Evolutionary conservation across 2,329 filamentous ascomycete species (phyloP), one percentile per base, ranked within the genome.

Genomic region (Triangularia setosa): DNA sequence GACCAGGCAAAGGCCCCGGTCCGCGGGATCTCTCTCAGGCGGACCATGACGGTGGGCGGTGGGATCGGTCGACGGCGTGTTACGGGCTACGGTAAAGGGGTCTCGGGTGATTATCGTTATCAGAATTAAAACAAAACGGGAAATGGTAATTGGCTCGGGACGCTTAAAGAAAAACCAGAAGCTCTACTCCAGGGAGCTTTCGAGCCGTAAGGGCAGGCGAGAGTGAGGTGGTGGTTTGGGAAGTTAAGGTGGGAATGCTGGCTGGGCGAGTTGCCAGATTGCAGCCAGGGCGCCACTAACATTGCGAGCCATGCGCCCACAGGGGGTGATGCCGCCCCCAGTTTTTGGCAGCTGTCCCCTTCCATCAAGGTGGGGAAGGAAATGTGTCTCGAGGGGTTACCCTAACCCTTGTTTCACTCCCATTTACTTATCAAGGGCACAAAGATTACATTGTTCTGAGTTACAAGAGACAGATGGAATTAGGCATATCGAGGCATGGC

Each of bases 1-100:
- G 92, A 97, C 94, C 95, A 99, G 75, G 95, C 92, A 78, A 99
- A 99, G 73, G 94, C 91, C 78, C 94, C 95, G 74, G 95, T 99
- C 80, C 95, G 88, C 77, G 93, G 91, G 75, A 99, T 96, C 83
- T 98, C 93, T 84, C 94, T 88, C 79, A 98, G 84, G 81, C 93
- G 91, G 79, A 97, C 94, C 95, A 99, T 99, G 78, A 59, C 65
- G 69, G 58, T 62, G 61, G 35, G 58, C 52, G 27, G 52, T 44
- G 28, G 18, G 54, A 35, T 61, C 55, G 52, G 61, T 56, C 56
- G 58, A 58, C 57, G 55, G 59, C 18, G 44, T 27, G 58, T 54
- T 64, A 44, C 18, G 35, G n/a, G 52, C 40, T 21, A 24, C 55
- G 56, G 60, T 28, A 61, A 24, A 56, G 58, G 40, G 35, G 40